Base-by-base conservation (phyloP, 2,329 filamentous ascomycete genomes). In the Calonectria ilicicola region DNA sequence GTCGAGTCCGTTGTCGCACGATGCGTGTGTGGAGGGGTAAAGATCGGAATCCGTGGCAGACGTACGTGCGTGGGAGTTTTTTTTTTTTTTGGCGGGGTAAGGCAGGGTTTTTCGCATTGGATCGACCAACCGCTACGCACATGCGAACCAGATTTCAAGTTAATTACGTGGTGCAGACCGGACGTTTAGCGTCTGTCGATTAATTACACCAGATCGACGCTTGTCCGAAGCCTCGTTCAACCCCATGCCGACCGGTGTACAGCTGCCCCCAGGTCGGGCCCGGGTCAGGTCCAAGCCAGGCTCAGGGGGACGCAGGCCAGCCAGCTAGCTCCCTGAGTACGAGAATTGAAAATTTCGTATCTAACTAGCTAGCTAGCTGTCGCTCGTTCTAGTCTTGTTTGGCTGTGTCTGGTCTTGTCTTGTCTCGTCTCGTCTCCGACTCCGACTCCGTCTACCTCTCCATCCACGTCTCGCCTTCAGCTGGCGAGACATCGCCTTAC, bases 1-100 rank as follows among this genome's bases (percentile, higher is more conserved):
- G 38, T 40, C 35, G 19, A 26, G 53, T 60, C 53, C 35, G 35
- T 60, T 60, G 53, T 58, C 53, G 32, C 53, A 60, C 53, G 32
- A 60, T 60, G 53, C 19, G 32, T n/a, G 32, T 42, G 75, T 78
- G 74, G 76, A 78, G 76, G 76, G 76, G 76, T 78, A 77, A 60
- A 77, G 73, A 65, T 74, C 67, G 64, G 53, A 47, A 40, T 1
- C 32, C 51, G 32, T n/a, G 26, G 49, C 17, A 32, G 49, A 27
- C 12, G 12, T n/a, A n/a, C n/a, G n/a, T n/a, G n/a, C n/a, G n/a
- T 47, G 42, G 42, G 42, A 46, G 26, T 8, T 53, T 56, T 56
- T n/a, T 56, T 56, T 40, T 58, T 23, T 23, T 21, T 29, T 29
- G 64, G 40, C 47, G 68, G 67, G 68, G 64, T 49, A 65, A 64